A percentile compares a stretch with the other conserved stretches of the same genome.
Evolutionary conservation across 1,139 yeast genomes (phyloP).

Genomic region (Scheffersomyces stambukii): DNA sequence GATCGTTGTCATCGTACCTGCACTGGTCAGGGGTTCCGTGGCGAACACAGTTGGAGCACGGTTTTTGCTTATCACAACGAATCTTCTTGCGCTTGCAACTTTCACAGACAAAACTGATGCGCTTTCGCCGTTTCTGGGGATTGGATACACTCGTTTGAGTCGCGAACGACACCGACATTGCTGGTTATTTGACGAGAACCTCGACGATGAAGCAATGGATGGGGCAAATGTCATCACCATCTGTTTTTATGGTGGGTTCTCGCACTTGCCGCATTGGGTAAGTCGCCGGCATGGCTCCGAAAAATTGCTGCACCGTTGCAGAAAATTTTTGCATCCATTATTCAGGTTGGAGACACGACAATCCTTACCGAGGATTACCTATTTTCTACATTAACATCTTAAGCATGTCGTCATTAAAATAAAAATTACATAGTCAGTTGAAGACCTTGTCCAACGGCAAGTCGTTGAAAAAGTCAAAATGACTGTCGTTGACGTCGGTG

Average conservation of each 20-base stretch:
- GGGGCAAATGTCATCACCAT: conserved; percentile 1
- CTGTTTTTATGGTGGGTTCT: conserved; percentile 1
- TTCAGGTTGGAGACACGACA: no score
- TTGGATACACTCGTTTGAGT: not conserved
- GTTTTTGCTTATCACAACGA: conserved; percentile 33
- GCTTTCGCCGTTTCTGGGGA: not conserved
- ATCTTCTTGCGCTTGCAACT: conserved; percentile 34
- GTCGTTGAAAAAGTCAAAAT: conserved; percentile 22
- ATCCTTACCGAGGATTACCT: no score
- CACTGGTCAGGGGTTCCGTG: no score
- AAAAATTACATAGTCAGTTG: conserved; percentile 1
- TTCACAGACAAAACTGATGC: conserved; percentile 28
- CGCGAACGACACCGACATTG: not conserved
- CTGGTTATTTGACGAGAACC: not conserved
- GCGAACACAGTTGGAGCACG: conserved; percentile 37
- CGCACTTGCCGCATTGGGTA: conserved; percentile 1
- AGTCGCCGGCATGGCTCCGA: no score
- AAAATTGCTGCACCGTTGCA: no score
- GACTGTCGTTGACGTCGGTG: conserved; percentile 5
- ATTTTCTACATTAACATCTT: no score
- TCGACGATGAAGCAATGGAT: not conserved
- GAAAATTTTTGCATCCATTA: no score
- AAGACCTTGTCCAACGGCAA: conserved; percentile 17
- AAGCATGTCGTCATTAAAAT: not conserved
- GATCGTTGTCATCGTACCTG: no score